Conservation (phyloP, 169 alveolate species). For the Ichthyophthirius multifiliis region DNA sequence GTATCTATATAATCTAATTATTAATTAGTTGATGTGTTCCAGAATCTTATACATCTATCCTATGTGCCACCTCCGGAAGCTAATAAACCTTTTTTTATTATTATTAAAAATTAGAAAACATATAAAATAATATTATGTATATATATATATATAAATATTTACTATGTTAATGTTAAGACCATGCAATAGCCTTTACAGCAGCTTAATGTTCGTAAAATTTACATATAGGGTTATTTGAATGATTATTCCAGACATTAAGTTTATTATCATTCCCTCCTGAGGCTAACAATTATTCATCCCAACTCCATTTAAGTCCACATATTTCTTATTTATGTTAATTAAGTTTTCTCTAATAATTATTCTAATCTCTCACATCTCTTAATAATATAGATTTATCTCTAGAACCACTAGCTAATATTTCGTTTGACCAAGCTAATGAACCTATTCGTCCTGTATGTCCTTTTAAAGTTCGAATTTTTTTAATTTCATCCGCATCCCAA, state of each 20-base stretch:
- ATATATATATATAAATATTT: no score
- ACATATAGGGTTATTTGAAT: conserved; percentile 48
- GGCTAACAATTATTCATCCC: conserved; percentile 87
- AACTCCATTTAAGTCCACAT: conserved; percentile 90
- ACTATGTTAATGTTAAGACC: conserved; percentile 96
- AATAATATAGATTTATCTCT: conserved; percentile 87
- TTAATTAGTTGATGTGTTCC: conserved; percentile 89
- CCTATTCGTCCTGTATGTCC: conserved; percentile 94
- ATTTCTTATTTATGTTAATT: conserved; percentile 91
- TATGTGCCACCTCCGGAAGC: conserved; percentile 97
- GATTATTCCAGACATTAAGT: conserved; percentile 88
- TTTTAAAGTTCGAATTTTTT: conserved; percentile 53
- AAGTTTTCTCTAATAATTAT: no score
- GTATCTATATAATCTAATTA: conserved; percentile 83
- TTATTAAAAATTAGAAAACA: not conserved
- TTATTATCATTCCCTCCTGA: conserved; percentile 96
- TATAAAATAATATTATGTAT: no score
- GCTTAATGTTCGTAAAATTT: conserved; percentile 86
- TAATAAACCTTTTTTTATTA: conserved; percentile 45
- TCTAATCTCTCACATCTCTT: conserved; percentile 84
- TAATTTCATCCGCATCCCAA: conserved; percentile 61
- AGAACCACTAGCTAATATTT: conserved; percentile 88
- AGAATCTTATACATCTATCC: conserved; percentile 92
- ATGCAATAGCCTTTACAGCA: conserved; percentile 95
- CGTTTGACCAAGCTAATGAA: conserved; percentile 90